Evolutionary conservation across 2,329 filamentous ascomycete genomes (phyloP), one percentile per base, ranked within the genome.

Genomic region (Cordyceps farinosa): DNA sequence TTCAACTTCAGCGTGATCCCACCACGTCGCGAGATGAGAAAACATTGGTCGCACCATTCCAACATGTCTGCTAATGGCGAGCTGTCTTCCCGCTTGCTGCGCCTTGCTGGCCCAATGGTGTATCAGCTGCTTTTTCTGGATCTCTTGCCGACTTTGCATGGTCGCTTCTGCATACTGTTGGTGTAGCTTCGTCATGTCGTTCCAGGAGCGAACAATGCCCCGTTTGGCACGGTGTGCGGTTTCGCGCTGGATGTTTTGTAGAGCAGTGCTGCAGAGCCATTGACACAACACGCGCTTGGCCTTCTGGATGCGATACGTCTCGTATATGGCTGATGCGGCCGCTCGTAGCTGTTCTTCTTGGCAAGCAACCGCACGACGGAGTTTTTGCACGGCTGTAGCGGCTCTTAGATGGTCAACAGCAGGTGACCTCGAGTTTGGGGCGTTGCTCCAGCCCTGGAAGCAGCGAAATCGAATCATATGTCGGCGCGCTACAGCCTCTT

Each of bases 401-500:
- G 69, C 69, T 50, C 68, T 72, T 57, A 78, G 66, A 22, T 71
- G 68, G n/a, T 74, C 73, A 4, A 68, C 65, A 1, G 65, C 68
- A 3, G 74, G 73, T 6, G 71, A 66, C 22, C 68, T 71, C 11
- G 71, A 69, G 36, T 65, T 70, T 15, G 76, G 75, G 7, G 70
- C 69, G 57, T 74, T 71, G 38, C 69, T 73, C 76, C 76, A 78
- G 44, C 71, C 70, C 47, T 69, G 69, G 61, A 77, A 78, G 61
- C 73, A 77, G 11, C 78, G 77, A 64, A 78, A 85, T 62, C 88
- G 82, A 61, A 95, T 77, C 65, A 93, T 86, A 71, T 91, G 89
- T 65, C 86, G 81, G 66, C 89, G 83, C 27, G 90, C 91, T 48
- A 86, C 80, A 5, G 84, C 85, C 4, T 90, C 91, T 47, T 85